Evolutionary conservation across 169 alveolate species (phyloP), one percentile per base, ranked within the genome.

Genomic region (Fabrea salina): DNA sequence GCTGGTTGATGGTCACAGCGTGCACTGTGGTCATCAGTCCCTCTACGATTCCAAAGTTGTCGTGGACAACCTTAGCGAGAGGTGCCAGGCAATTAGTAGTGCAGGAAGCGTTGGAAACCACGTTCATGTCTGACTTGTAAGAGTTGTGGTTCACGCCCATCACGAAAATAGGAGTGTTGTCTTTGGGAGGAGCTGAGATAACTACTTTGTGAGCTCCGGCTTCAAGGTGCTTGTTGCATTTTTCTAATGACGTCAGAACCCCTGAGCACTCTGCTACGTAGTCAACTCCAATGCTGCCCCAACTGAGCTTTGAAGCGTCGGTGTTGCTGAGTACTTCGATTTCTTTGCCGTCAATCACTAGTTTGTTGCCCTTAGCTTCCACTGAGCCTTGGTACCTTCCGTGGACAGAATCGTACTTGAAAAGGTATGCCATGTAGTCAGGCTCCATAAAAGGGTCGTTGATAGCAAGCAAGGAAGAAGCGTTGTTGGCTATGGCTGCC

Each of bases 1-100:
- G 93, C 93, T 98, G 99, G 92, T 95, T 98, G 57, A 99, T 98
- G 16, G 99, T 98, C 82, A 96, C 90, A 50, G 99, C 99, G 88
- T 98, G 99, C 43, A 98, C 99, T n/a, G 99, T 98, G 79, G 99
- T 98, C 99, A 98, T 98, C 54, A 98, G 93, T 39, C 99, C 99
- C 90, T 98, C 99, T 67, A 88, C 98, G 76, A 98, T 97, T 37
- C 99, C 99, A 90, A 96, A 98, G 85, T 95, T 95, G 80, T 97
- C 99, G 86, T 98, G 81, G 83, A 98, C 75, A 51, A 98, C 99
- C 96, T 98, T 98, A 61, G 99, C 99, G 27, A 98, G 84, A 50
- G 99, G 99, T 25, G 99, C 99, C 57, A 98, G 92, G 89, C 99
- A 98, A 94, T 98, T 98, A 59, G 99, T 98, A 37, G 99, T 98